These are phyloP conservation scores for Westerdykella sp. DNA, from an alignment of 2,329 filamentous ascomycete species.

Conservation along the genomic window DNA sequence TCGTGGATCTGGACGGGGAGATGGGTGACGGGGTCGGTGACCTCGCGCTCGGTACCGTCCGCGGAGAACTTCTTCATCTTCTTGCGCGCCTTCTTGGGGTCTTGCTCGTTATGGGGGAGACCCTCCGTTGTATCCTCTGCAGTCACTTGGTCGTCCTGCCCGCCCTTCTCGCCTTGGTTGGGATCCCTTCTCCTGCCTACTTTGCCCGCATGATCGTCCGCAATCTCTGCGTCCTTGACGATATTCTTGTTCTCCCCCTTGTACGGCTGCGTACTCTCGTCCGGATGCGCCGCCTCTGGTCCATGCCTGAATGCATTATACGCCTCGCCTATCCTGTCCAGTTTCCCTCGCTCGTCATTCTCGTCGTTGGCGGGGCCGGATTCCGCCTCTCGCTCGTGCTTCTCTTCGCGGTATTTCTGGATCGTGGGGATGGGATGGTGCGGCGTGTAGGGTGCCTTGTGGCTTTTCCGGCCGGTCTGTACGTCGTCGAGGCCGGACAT, in stretches of 20 bases:
- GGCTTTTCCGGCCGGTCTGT: constrained; percentile 30
- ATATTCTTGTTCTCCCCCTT: constrained; percentile 33
- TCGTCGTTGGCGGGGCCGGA: constrained; percentile 20
- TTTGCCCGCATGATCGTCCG: constrained; percentile 29
- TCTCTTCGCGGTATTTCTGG: constrained; percentile 43
- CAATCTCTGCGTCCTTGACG: constrained; percentile 19
- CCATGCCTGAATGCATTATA: constrained; percentile 31
- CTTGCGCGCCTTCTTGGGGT: constrained; percentile 46
- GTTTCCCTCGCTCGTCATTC: constrained; percentile 26
- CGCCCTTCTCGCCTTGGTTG: constrained; percentile 11
- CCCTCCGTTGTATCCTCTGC: constrained; percentile 43
- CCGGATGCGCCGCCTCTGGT: constrained; percentile 18
- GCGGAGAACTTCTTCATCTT: constrained; percentile 45
- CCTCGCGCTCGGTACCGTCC: constrained; percentile 50
- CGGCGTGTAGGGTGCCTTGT: constrained; percentile 40
- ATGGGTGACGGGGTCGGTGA: constrained; percentile 68
- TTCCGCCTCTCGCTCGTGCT: constrained; percentile 37
- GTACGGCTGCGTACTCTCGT: constrained; percentile 28
- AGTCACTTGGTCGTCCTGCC: constrained; percentile 18
- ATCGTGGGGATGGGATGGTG: constrained; percentile 44
- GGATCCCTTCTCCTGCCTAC: constrained; percentile 6
- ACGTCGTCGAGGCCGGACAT: constrained; percentile 42
- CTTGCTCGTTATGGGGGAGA: constrained; percentile 20
- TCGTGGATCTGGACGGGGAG: constrained; percentile 63
- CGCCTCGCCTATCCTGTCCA: constrained; percentile 33